A percentile compares a stretch with the other conserved stretches of the same genome.
phyloP scores from a whole-genome alignment of 1,139 yeast genomes.

The Hyphopichia buzzinii region DNA sequence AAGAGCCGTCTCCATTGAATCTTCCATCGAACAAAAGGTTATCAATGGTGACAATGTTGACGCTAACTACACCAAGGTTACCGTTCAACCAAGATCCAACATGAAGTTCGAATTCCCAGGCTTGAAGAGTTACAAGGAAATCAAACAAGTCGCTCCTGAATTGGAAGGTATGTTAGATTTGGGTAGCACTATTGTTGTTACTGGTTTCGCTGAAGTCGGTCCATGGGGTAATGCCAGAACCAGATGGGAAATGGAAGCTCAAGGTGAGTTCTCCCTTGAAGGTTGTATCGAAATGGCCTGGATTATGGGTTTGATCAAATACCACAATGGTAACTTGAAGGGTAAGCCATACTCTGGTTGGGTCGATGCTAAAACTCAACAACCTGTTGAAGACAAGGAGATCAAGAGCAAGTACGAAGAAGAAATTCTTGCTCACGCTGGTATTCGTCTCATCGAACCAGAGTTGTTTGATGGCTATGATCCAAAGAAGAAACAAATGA shows the following conservation, averaged over 20 bases:
- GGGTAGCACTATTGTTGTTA: constrained; percentile 87
- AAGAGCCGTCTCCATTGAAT: constrained; percentile 92
- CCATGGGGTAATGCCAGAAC: constrained; percentile 99
- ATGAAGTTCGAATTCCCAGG: constrained; percentile 92
- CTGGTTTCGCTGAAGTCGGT: constrained; percentile 98
- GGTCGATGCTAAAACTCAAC: constrained; percentile 92
- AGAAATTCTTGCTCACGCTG: constrained; percentile 85
- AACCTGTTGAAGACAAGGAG: constrained; percentile 93
- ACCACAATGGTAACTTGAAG: constrained; percentile 89
- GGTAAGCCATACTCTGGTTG: constrained; percentile 90
- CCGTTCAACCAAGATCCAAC: constrained; percentile 88
- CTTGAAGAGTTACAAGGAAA: constrained; percentile 71
- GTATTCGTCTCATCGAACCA: constrained; percentile 95
- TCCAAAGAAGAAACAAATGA: constrained; percentile 86
- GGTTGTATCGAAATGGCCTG: constrained; percentile 99
- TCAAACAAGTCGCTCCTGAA: constrained; percentile 69
- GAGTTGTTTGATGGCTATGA: constrained; percentile 92
- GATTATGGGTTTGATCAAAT: constrained; percentile 97
- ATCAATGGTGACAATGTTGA: constrained; percentile 90
- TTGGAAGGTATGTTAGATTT: constrained; percentile 90
- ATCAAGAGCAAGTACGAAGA: constrained; percentile 89
- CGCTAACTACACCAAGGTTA: constrained; percentile 74
- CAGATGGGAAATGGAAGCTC: constrained; percentile 99
- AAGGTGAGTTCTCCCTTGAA: constrained; percentile 94
- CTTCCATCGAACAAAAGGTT: constrained; percentile 88